Evolutionary conservation across 176 grass and related monocot species (phyloP).

Genomic region (Echinochloa phyllopogon): DNA sequence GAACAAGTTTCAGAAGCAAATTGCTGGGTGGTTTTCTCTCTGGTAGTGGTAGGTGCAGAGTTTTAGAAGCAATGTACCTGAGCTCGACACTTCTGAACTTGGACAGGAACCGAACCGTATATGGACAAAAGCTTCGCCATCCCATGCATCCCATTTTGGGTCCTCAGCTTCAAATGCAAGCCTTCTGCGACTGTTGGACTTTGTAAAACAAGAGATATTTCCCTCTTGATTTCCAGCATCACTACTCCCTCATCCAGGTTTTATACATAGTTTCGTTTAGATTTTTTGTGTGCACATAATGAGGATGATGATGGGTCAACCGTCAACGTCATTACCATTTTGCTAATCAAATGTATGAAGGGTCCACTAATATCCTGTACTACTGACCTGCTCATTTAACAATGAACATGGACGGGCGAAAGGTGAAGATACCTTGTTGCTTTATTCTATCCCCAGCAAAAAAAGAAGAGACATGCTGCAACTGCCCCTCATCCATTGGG

Average conservation of each 20-base stretch:
- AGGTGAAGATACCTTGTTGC: slow-evolving; percentile 3
- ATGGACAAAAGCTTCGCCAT: slow-evolving; percentile 35
- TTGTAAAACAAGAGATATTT: neutral
- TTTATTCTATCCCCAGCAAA: neutral
- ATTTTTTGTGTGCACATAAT: neutral
- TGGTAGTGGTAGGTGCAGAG: slow-evolving; percentile 16
- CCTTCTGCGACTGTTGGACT: neutral
- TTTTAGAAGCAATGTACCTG: slow-evolving; percentile 30
- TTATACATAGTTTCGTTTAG: neutral
- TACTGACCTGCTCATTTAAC: neutral
- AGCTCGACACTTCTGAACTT: slow-evolving; percentile 16
- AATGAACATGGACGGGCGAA: neutral
- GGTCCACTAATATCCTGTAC: neutral
- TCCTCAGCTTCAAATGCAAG: neutral
- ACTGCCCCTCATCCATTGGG: neutral
- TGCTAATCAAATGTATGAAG: neutral
- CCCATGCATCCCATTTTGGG: neutral
- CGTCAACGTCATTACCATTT: neutral
- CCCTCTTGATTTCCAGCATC: neutral
- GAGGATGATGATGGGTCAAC: neutral
- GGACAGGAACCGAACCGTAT: slow-evolving; percentile 11
- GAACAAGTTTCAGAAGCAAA: neutral
- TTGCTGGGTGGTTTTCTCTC: neutral
- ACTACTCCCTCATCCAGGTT: neutral
- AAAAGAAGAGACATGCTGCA: neutral